A percentile compares a stretch with the other conserved stretches of the same genome.
phyloP scores from a whole-genome alignment of 2,329 filamentous ascomycete genomes.

The Dothideomycetes sp. region DNA sequence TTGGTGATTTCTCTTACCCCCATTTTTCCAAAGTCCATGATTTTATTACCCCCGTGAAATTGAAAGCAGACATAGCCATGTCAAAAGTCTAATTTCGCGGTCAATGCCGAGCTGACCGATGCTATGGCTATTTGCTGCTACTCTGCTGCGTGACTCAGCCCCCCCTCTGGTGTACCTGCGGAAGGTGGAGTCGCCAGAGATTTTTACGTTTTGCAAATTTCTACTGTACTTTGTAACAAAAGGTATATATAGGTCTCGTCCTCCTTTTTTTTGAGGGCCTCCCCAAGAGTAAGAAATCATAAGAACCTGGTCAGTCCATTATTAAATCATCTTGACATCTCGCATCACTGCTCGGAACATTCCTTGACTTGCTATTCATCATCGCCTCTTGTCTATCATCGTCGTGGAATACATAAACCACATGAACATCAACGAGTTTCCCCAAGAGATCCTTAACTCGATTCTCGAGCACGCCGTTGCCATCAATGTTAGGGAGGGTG shows the following conservation, averaged over 20 bases:
- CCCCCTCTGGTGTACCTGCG: not conserved
- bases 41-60: conserved; percentile 1
- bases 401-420: too few relatives aligned
- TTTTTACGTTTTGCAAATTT: not conserved
- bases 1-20: not conserved
- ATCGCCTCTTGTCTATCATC: too few relatives aligned
- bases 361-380: too few relatives aligned
- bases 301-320: too few relatives aligned
- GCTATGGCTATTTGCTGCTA: not conserved
- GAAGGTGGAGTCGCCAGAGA: not conserved
- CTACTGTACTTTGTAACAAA: too few relatives aligned
- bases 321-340: too few relatives aligned
- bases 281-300: too few relatives aligned
- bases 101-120: not conserved
- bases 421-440: conserved; percentile 36
- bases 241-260: too few relatives aligned
- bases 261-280: too few relatives aligned
- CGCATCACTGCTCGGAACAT: too few relatives aligned
- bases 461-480: conserved; percentile 39
- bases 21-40: too few relatives aligned
- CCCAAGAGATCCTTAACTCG: conserved; percentile 39
- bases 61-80: not conserved
- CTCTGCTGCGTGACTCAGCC: not conserved
- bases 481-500: conserved; percentile 35
- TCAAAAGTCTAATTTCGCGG: not conserved